phyloP scores from a whole-genome alignment of 2,329 filamentous ascomycete genomes.

The Hypomyces perniciosus region DNA sequence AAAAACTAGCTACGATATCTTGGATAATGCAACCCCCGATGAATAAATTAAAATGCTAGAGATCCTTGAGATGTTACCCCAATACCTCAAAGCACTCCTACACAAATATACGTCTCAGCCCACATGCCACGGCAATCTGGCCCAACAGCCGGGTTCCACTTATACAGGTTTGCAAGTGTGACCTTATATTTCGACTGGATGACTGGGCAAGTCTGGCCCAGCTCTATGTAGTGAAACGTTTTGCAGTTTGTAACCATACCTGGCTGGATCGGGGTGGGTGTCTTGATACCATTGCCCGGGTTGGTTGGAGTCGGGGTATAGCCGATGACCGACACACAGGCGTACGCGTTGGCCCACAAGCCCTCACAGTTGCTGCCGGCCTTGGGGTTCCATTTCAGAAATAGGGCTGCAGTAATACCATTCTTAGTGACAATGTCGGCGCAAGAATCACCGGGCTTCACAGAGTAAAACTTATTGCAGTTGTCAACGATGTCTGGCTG shows the following conservation, averaged over 20 bases:
- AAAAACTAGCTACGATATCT: no score
- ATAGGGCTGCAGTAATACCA: constrained; percentile 19
- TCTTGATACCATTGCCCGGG: not conserved
- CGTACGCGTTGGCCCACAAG: constrained; percentile 12
- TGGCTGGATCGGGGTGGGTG: constrained; percentile 11
- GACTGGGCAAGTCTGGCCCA: constrained; percentile 12
- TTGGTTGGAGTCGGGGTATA: not conserved
- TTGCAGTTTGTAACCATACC: constrained; percentile 18
- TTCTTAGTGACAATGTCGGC: constrained; percentile 17
- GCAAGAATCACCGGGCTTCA: constrained; percentile 20
- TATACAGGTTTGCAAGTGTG: constrained; percentile 12
- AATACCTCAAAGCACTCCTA: no score
- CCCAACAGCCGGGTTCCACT: constrained; percentile 17
- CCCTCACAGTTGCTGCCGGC: constrained; percentile 12
- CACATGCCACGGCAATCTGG: constrained; percentile 9
- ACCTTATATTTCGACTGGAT: constrained; percentile 12
- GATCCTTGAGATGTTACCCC: no score
- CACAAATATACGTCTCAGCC: constrained; percentile 17
- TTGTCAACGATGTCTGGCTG: constrained; percentile 24
- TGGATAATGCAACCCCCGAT: no score
- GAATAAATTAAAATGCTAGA: no score
- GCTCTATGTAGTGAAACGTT: constrained; percentile 14
- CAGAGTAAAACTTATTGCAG: constrained; percentile 24
- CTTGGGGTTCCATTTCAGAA: constrained; percentile 19
- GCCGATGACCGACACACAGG: constrained; percentile 14